Evolutionary conservation across 1,284 basidiomycete genomes (phyloP).

Genomic region (Anthracocystis setariae): DNA sequence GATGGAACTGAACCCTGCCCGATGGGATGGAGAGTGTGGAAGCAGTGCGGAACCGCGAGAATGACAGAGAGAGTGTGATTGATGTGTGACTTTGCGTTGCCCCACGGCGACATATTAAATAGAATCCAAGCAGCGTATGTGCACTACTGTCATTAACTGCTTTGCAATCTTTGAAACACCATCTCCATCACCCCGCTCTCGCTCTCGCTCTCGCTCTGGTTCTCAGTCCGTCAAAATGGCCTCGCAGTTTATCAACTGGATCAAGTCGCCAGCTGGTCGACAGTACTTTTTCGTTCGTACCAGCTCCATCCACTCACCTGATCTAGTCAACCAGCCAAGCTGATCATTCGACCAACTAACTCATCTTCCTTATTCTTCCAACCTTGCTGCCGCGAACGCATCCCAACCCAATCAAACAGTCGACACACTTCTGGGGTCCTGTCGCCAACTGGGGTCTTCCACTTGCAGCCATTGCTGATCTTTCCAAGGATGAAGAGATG

Average conservation of each 20-base stretch:
- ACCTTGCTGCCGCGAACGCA: background rate
- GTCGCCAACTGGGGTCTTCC: constrained; percentile 67
- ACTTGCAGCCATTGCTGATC: constrained; percentile 63
- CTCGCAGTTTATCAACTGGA: constrained; percentile 61
- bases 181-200: background rate
- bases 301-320: too few relatives aligned
- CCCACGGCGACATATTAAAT: constrained; percentile 1
- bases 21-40: too few relatives aligned
- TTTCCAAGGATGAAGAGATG: constrained; percentile 65
- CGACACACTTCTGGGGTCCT: constrained; percentile 68
- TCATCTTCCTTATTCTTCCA: background rate
- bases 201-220: background rate
- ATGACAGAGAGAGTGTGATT: too few relatives aligned
- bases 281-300: constrained; percentile 66
- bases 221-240: constrained; percentile 36
- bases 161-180: background rate
- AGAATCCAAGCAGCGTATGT: constrained; percentile 2
- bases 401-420: constrained; percentile 18
- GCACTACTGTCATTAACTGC: background rate
- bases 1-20: too few relatives aligned
- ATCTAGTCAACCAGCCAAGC: too few relatives aligned
- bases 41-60: too few relatives aligned
- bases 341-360: too few relatives aligned
- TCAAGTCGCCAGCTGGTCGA: constrained; percentile 63
- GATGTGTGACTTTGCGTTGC: too few relatives aligned